These are phyloP conservation scores for Sarocladium brachiariae DNA, from an alignment of 2,329 filamentous ascomycete species.

Conservation along the genomic window DNA sequence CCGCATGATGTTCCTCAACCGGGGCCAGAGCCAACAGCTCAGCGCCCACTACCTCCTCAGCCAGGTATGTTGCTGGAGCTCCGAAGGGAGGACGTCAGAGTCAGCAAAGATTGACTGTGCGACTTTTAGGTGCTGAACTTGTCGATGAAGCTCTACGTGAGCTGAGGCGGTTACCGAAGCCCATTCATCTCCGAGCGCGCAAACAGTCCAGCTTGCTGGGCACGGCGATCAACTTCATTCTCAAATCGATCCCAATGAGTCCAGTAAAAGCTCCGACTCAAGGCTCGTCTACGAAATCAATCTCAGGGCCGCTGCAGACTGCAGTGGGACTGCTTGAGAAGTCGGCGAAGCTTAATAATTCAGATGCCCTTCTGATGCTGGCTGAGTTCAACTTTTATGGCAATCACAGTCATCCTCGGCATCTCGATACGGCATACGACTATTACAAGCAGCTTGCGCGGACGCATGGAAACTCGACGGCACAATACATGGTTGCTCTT, in stretches of 20 bases:
- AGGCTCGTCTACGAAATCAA: constrained; percentile 22
- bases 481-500: constrained; percentile 91
- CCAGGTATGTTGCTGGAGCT: constrained; percentile 26
- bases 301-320: constrained; percentile 39
- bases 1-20: constrained; percentile 26
- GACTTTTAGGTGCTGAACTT: constrained; percentile 39
- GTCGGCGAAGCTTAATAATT: constrained; percentile 50
- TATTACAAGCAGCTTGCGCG: constrained; percentile 74
- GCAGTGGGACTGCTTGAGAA: constrained; percentile 47
- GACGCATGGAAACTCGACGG: constrained; percentile 77
- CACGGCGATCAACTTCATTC: constrained; percentile 34
- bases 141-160: constrained; percentile 46
- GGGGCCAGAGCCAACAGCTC: constrained; percentile 23
- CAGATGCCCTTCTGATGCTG: constrained; percentile 82
- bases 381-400: constrained; percentile 97
- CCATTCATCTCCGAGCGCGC: constrained; percentile 35
- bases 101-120: not conserved
- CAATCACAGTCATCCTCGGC: constrained; percentile 79
- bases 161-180: constrained; percentile 42
- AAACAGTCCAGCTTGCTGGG: constrained; percentile 38
- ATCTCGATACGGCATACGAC: constrained; percentile 72
- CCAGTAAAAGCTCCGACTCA: constrained; percentile 40
- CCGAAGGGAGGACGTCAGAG: constrained; percentile 1
- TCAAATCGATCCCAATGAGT: constrained; percentile 43
- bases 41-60: constrained; percentile 22